phyloP scores from a whole-genome alignment of 768 basidiomycete species.

The Saitozyma podzolica region DNA sequence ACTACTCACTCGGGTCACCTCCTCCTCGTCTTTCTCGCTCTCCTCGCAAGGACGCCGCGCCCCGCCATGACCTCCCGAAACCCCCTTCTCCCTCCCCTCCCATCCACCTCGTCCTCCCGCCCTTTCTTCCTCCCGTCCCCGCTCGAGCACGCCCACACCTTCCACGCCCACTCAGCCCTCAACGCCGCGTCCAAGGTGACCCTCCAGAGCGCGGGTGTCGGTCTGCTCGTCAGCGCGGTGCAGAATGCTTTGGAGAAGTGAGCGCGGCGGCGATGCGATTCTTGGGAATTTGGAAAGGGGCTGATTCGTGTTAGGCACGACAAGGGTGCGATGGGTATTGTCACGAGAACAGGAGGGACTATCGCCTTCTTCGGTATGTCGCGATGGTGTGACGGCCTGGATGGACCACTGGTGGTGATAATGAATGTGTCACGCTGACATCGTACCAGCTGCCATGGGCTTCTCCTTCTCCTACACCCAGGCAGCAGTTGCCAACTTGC shows the following conservation, averaged over 20 bases:
- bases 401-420: background rate
- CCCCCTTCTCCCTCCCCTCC: conserved; percentile 41
- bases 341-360: conserved; percentile 82
- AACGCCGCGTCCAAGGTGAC: conserved; percentile 47
- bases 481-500: conserved; percentile 73
- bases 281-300: background rate
- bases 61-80: conserved; percentile 6
- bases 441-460: conserved; percentile 75
- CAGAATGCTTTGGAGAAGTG: conserved; percentile 74
- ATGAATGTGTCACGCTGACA: conserved; percentile 4
- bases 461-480: conserved; percentile 82
- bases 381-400: background rate
- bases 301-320: conserved; percentile 57
- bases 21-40: too few relatives aligned
- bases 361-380: conserved; percentile 86
- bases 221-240: conserved; percentile 57
- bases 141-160: conserved; percentile 33
- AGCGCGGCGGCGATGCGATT: conserved; percentile 9
- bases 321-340: conserved; percentile 77
- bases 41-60: too few relatives aligned
- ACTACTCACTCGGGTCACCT: too few relatives aligned
- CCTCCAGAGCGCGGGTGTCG: conserved; percentile 53
- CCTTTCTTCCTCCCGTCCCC: conserved; percentile 42
- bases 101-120: conserved; percentile 19
- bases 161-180: conserved; percentile 43